These are phyloP conservation scores for Candida silvicultrix DNA, from an alignment of 805 yeast genomes.

Conservation along the genomic window DNA sequence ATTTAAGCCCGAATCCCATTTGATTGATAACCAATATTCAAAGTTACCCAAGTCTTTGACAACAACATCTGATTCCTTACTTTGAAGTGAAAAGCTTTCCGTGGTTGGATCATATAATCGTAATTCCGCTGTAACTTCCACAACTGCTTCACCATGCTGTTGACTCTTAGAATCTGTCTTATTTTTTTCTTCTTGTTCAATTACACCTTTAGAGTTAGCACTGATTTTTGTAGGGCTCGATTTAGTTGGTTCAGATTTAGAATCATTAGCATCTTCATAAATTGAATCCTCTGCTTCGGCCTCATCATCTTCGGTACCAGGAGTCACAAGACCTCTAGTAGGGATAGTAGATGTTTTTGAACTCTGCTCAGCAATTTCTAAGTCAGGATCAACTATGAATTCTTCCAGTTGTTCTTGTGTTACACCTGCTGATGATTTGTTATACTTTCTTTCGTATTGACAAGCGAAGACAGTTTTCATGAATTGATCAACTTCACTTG, in stretches of 20 bases:
- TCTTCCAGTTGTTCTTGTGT: constrained; percentile 46
- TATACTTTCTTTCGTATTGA: constrained; percentile 71
- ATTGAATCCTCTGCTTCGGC: constrained; percentile 26
- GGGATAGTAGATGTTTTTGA: background rate
- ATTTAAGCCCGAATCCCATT: constrained; percentile 19
- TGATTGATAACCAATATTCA: constrained; percentile 47
- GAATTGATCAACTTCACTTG: constrained; percentile 50
- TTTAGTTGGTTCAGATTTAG: constrained; percentile 19
- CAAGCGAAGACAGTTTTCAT: constrained; percentile 57
- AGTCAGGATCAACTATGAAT: constrained; percentile 38
- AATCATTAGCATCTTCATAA: constrained; percentile 25
- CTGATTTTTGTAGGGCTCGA: too few relatives aligned
- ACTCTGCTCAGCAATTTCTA: constrained; percentile 1
- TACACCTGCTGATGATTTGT: constrained; percentile 40
- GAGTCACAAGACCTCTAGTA: background rate
- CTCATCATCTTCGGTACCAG: constrained; percentile 7
- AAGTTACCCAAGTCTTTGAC: constrained; percentile 43
- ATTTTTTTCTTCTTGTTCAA: too few relatives aligned
- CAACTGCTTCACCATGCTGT: constrained; percentile 20
- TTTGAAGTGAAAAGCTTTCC: constrained; percentile 41
- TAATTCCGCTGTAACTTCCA: constrained; percentile 23
- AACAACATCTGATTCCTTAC: constrained; percentile 25
- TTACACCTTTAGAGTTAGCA: too few relatives aligned
- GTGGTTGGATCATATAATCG: constrained; percentile 50
- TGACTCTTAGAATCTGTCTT: too few relatives aligned